These are phyloP conservation scores for Aspergillus intermedius DNA, from an alignment of 2,329 filamentous ascomycete species.

Conservation along the genomic window DNA sequence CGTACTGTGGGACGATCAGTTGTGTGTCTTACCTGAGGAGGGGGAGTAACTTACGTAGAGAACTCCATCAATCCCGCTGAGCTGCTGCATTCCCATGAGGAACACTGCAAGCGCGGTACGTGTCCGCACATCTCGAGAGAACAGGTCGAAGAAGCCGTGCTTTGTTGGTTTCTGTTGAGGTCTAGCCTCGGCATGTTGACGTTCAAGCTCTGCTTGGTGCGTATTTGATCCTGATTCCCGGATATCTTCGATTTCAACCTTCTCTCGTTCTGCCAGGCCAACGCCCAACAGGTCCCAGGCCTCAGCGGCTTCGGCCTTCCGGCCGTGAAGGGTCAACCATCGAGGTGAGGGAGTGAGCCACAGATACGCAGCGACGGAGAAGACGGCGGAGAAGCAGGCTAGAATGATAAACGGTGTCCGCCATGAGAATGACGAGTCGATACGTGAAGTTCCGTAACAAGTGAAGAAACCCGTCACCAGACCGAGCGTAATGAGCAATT, in stretches of 20 bases:
- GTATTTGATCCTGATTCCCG: slow-evolving; percentile 3
- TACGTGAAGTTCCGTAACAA: slow-evolving; percentile 50
- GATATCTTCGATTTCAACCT: slow-evolving; percentile 36
- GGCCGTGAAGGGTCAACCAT: slow-evolving; percentile 49
- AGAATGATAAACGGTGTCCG: slow-evolving; percentile 50
- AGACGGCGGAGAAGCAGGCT: slow-evolving; percentile 33
- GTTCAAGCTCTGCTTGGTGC: not conserved
- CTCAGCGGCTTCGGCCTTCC: slow-evolving; percentile 40
- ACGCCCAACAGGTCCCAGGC: slow-evolving; percentile 41
- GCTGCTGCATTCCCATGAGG: slow-evolving; percentile 54
- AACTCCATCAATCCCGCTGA: slow-evolving; percentile 58
- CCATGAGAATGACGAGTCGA: slow-evolving; percentile 49
- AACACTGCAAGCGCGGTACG: slow-evolving; percentile 51
- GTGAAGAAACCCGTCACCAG: slow-evolving; percentile 54
- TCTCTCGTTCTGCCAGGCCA: slow-evolving; percentile 42
- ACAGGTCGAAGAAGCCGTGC: slow-evolving; percentile 25
- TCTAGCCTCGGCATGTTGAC: not conserved
- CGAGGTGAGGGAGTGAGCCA: slow-evolving; percentile 51
- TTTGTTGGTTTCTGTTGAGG: slow-evolving; percentile 1
- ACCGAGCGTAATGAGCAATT: slow-evolving; percentile 47
- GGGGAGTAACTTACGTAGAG: slow-evolving; percentile 45
- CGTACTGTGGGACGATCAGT: slow-evolving; percentile 41
- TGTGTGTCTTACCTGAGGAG: not conserved
- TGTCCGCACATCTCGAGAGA: slow-evolving; percentile 39
- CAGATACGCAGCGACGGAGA: slow-evolving; percentile 34